phyloP scores from a whole-genome alignment of 192 early-diverging fungal species.

The Podila epigama region DNA sequence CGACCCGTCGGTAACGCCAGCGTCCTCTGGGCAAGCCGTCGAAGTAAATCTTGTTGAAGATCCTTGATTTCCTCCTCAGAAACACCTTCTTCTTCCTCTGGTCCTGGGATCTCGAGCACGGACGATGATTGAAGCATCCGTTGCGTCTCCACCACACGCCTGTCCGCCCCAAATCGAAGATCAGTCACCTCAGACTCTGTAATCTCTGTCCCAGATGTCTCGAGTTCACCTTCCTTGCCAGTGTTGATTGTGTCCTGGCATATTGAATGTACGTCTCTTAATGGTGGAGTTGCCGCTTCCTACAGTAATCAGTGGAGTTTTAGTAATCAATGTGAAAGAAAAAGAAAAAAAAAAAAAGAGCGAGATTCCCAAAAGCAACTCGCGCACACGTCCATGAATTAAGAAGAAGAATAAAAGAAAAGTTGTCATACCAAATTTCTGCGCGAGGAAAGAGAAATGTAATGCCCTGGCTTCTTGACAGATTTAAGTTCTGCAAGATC shows the following conservation, averaged over 20 bases:
- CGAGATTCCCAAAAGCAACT: neutral
- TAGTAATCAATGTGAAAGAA: neutral
- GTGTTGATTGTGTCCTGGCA: conserved; percentile 25
- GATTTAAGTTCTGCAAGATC: conserved; percentile 36
- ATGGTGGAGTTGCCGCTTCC: conserved; percentile 10
- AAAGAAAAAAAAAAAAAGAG: conserved; percentile 1
- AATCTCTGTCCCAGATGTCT: conserved; percentile 38
- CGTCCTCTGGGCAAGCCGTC: conserved; percentile 51
- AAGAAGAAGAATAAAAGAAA: too few relatives aligned
- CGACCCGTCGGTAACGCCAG: conserved; percentile 73
- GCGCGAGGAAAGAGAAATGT: conserved; percentile 7
- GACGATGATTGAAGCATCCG: conserved; percentile 54
- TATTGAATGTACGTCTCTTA: conserved; percentile 16
- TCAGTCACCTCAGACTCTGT: conserved; percentile 58
- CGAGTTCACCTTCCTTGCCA: conserved; percentile 36
- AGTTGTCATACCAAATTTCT: neutral
- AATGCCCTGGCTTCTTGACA: conserved; percentile 7
- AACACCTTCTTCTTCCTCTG: conserved; percentile 23
- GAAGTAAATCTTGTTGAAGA: conserved; percentile 13
- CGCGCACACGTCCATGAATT: neutral
- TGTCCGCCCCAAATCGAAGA: conserved; percentile 63
- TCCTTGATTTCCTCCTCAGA: conserved; percentile 33
- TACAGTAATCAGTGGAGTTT: conserved; percentile 27
- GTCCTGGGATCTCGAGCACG: conserved; percentile 27
- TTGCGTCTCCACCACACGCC: conserved; percentile 60